Evolutionary conservation across 1,139 yeast species (phyloP), one percentile per base, ranked within the genome.

Genomic region (Hansenula anomala): DNA sequence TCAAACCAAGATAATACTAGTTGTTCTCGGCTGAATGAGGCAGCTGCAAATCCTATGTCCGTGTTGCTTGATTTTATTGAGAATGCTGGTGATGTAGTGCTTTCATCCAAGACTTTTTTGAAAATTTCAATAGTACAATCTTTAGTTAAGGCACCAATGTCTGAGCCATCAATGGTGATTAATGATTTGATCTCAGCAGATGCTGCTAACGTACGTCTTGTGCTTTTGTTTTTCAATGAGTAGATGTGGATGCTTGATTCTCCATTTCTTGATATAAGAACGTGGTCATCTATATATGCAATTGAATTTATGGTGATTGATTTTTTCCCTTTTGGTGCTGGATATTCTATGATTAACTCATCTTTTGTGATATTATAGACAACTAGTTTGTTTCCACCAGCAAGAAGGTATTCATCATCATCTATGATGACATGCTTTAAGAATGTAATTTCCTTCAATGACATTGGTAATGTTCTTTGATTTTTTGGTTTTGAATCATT

Each of bases 401-500:
- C 20, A 12, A 33, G 17, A 15, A 41, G 14, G 12, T 36, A 19
- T 3, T 16, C 14, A 13, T 42, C 34, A 24, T 37, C 34, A 22
- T 36, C 32, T 22, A 40, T 37, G 16, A 30, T 17, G 10, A 23
- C 18, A 14, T 13, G 15, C 5, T 39, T 36, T 11, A 39, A 17
- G 11, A 28, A 16, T 11, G 36, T 14, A 4, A 31, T 24, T 6
- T 24, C 32, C 17, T 30, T 35, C 1, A 39, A 9, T n/a, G 17
- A 17, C 15, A 40, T 30, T 17, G 43, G 42, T 26, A 32, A 28
- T 23, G 14, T 33, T 11, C 47, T 36, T n/a, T 39, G 41, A 17
- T 19, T 52, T 38, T 30, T 49, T n/a, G 50, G 41, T 15, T 51
- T 46, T 1, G 58, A 43, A 13, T 45, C 45, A 41, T 51, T 44